Evolutionary conservation across 1,284 basidiomycete species (phyloP), one percentile per base, ranked within the genome.

Genomic region (Cutaneotrichosporon mucoides): DNA sequence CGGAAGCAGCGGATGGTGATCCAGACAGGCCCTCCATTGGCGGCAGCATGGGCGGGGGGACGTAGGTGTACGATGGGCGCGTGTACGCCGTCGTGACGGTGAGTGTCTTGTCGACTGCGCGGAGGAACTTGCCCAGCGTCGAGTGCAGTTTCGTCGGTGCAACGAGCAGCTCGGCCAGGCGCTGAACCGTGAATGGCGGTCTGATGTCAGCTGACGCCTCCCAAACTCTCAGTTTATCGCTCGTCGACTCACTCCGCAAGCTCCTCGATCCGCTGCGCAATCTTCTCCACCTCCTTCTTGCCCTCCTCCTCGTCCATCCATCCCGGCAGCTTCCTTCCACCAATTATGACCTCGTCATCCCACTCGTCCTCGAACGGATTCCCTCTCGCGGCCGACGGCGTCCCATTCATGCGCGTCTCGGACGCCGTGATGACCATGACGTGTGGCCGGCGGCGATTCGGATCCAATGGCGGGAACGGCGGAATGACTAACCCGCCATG

Each of bases 181-280:
- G 86, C 76, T 97, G 93, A 54, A 96, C 88, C 4, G 93, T 95
- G 77, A 96, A 97, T 3, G 93, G 93, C 0, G 90, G 84, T 56
- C 84, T 85, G 53, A 84, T 0, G 53, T 54, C 42, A 54, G 53
- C 3, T 37, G n/a, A n/a, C n/a, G n/a, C n/a, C n/a, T n/a, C n/a
- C n/a, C n/a, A n/a, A 5, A 4, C 8, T 12, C 15, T 12, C 38
- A 34, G 9, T 10, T 11, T 4, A 34, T 3, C n/a, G 15, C n/a
- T n/a, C n/a, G n/a, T n/a, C n/a, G n/a, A 73, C 73, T 59, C 57
- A 73, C 69, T 68, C 65, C 3, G 69, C 60, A 65, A 93, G 88
- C n/a, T 85, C 84, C 66, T 92, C 85, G 13, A 95, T 74, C 63
- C 88, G 83, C 15, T 76, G 79, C 65, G 84, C 86, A 34, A 94